Base-by-base conservation (phyloP, 331 rosid genomes). In the Acacia pycnantha region DNA sequence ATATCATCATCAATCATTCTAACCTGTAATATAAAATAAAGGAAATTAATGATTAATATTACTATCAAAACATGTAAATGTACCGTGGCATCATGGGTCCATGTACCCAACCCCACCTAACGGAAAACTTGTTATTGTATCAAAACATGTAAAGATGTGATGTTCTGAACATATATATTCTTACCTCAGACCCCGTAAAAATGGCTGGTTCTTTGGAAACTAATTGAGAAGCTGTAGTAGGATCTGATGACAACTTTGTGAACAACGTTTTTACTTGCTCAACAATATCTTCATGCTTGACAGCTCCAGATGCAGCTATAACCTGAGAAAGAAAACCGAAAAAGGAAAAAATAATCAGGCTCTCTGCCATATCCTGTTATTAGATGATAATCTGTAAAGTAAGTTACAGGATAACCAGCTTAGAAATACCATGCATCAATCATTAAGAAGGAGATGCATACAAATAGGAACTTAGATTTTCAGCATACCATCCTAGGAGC, bases 101-200 rank as follows among this genome's bases (percentile, higher is more conserved):
- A 37, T 37, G 8, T 37, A 37, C 9, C 41, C 9, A 6, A 1
- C 2, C 8, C 41, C 41, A 37, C 9, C 41, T 6, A 1, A 37
- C 8, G 41, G 41, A 37, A 37, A 9, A 6, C 41, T 37, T 37
- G 41, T 37, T 37, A 6, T 37, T 37, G 41, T 37, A 37, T 37
- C 41, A 37, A 37, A 37, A 37, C 41, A 37, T 37, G 41, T 6
- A 37, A 37, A n/a, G 7, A 66, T 6, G 47, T 4, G 11, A 74
- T 9, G 8, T 43, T 11, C n/a, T 74, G 53, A 62, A 54, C 21
- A 66, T 66, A 62, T 66, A 69, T 47, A 80, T 82, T 50, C 82
- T 58, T 69, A 93, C 99, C 98, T 95, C 99, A 29, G 99, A 95
- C 73, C 99, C 99, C 37, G 97, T 95, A 84, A 93, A 95, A 83